Conservation (phyloP, 257 asterid genomes). For the Lycium ferocissimum region DNA sequence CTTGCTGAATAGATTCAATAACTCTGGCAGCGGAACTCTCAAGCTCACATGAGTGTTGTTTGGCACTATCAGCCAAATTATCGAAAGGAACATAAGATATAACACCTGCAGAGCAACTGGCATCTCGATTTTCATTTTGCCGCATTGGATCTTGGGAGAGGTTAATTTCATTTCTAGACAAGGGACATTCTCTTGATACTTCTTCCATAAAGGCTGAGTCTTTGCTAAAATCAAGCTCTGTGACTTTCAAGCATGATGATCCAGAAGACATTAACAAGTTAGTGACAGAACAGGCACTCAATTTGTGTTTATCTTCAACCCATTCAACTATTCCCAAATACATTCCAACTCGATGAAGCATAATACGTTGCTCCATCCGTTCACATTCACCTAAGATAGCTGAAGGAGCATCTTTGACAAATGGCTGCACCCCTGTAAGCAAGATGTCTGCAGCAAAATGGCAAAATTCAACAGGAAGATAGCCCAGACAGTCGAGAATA, state of each 20-base stretch:
- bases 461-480: constrained; percentile 85
- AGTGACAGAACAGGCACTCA: constrained; percentile 47
- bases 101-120: constrained; percentile 36
- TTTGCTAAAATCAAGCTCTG: constrained; percentile 37
- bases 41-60: constrained; percentile 26
- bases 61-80: constrained; percentile 35
- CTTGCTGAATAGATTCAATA: constrained; percentile 74
- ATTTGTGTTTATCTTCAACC: constrained; percentile 71
- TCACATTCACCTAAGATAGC: constrained; percentile 78
- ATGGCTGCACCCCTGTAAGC: constrained; percentile 76
- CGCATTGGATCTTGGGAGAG: constrained; percentile 37
- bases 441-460: constrained; percentile 77
- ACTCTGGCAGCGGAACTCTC: constrained; percentile 52
- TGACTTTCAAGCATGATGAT: constrained; percentile 49
- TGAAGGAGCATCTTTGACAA: constrained; percentile 73
- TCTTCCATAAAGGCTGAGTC: constrained; percentile 41
- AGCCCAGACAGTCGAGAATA: constrained; percentile 78
- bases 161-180: constrained; percentile 39
- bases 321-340: constrained; percentile 87
- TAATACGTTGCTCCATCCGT: constrained; percentile 63
- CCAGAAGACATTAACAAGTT: constrained; percentile 41
- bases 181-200: constrained; percentile 26
- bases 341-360: constrained; percentile 92
- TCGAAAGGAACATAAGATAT: constrained; percentile 38
- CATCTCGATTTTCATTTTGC: constrained; percentile 35